These are phyloP conservation scores for Alternaria longipes DNA, from an alignment of 2,329 filamentous ascomycete genomes.

Conservation along the genomic window DNA sequence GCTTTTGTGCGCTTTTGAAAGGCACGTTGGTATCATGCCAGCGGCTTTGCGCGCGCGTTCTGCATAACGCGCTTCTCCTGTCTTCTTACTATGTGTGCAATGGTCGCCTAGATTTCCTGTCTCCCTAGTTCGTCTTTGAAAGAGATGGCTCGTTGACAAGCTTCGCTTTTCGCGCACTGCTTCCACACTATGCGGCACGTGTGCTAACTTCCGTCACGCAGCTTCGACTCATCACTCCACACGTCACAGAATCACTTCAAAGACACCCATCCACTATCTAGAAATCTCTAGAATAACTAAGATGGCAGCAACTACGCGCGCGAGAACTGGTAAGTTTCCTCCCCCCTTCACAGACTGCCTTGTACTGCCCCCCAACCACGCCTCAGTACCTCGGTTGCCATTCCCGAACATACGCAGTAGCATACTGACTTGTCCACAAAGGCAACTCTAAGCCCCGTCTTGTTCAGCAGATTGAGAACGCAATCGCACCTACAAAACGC, in stretches of 20 bases:
- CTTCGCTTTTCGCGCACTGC: conserved; percentile 4
- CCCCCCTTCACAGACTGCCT: neutral
- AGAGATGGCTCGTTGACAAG: neutral
- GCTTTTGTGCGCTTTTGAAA: conserved; percentile 10
- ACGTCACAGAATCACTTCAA: neutral
- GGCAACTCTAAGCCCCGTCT: conserved; percentile 61
- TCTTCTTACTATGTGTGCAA: neutral
- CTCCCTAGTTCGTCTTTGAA: neutral
- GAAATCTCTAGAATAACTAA: neutral
- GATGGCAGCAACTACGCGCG: conserved; percentile 46
- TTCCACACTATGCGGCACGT: conserved; percentile 7
- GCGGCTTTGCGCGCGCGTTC: conserved; percentile 5
- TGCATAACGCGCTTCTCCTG: conserved; percentile 4
- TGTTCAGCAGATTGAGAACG: conserved; percentile 60
- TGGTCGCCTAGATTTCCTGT: neutral
- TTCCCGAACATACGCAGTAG: conserved; percentile 45
- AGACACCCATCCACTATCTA: neutral
- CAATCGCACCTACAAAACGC: conserved; percentile 51
- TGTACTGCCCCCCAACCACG: neutral
- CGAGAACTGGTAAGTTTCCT: conserved; percentile 33
- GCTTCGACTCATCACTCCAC: conserved; percentile 4
- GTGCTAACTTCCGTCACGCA: neutral
- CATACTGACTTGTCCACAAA: neutral
- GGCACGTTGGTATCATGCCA: neutral
- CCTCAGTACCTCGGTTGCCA: neutral